A percentile compares a stretch with the other conserved stretches of the same genome.
These are phyloP conservation scores for Rhizomucor pusillus DNA, from an alignment of 371 early-diverging fungal genomes.

Conservation along the genomic window DNA sequence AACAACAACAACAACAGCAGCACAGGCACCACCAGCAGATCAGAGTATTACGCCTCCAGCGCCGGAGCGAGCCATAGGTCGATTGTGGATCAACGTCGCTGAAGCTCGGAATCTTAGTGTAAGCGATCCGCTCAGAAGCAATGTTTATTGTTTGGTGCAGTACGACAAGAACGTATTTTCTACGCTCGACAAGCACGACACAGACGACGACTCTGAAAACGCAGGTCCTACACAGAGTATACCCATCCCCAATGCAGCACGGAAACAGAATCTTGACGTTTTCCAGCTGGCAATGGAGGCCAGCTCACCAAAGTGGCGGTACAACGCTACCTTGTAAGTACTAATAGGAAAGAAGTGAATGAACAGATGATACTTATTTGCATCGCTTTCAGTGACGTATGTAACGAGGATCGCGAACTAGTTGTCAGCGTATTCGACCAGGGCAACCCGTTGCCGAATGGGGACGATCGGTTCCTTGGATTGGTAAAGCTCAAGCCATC, in stretches of 20 bases:
- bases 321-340: constrained; percentile 69
- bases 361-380: constrained; percentile 7
- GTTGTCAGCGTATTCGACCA: constrained; percentile 65
- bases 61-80: constrained; percentile 24
- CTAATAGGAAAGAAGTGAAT: too few relatives aligned
- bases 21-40: not conserved
- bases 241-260: constrained; percentile 14
- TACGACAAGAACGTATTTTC: constrained; percentile 46
- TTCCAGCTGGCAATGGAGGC: constrained; percentile 47
- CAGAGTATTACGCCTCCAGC: constrained; percentile 11
- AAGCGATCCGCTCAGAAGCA: constrained; percentile 33
- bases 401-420: constrained; percentile 57
- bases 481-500: constrained; percentile 59
- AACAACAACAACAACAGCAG: not conserved
- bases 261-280: constrained; percentile 16
- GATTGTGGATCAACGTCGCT: constrained; percentile 30
- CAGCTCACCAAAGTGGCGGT: constrained; percentile 61
- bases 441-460: constrained; percentile 35
- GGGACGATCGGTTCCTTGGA: constrained; percentile 63
- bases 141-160: constrained; percentile 49
- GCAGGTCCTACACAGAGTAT: constrained; percentile 6
- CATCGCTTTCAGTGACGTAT: constrained; percentile 54
- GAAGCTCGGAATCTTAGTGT: constrained; percentile 49
- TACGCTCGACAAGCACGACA: constrained; percentile 27
- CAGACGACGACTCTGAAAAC: constrained; percentile 9